These are phyloP conservation scores for Thalassiosira gravida DNA, from an alignment of 352 stramenopile species.

Conservation along the genomic window DNA sequence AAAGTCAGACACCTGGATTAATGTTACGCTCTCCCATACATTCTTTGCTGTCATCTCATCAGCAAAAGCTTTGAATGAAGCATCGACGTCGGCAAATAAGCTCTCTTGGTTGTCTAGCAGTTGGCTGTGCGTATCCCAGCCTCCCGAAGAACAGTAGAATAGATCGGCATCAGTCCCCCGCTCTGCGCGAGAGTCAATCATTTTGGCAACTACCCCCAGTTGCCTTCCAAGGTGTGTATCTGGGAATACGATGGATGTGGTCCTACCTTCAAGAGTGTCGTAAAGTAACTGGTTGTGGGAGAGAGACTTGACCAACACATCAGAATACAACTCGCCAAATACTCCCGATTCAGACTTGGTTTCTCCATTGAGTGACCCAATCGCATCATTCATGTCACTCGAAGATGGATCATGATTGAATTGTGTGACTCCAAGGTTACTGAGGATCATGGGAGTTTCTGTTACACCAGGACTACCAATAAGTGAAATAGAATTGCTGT, in stretches of 20 bases:
- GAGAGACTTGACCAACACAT: slow-evolving; percentile 44
- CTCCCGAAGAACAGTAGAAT: slow-evolving; percentile 69
- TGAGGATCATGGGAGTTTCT: slow-evolving; percentile 52
- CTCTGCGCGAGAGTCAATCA: slow-evolving; percentile 59
- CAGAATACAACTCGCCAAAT: slow-evolving; percentile 58
- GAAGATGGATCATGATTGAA: slow-evolving; percentile 49
- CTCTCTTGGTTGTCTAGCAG: slow-evolving; percentile 24
- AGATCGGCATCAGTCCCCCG: slow-evolving; percentile 59
- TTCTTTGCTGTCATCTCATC: slow-evolving; percentile 69
- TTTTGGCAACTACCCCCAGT: slow-evolving; percentile 66
- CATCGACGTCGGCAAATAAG: slow-evolving; percentile 66
- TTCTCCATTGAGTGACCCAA: slow-evolving; percentile 46
- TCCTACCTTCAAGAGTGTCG: slow-evolving; percentile 44
- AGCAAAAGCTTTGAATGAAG: slow-evolving; percentile 61
- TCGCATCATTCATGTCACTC: slow-evolving; percentile 40
- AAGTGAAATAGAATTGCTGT: slow-evolving; percentile 47
- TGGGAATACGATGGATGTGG: slow-evolving; percentile 44
- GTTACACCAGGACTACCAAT: slow-evolving; percentile 44
- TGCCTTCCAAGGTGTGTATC: slow-evolving; percentile 47
- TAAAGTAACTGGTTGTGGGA: slow-evolving; percentile 51
- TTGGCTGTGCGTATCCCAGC: slow-evolving; percentile 64
- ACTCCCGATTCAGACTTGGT: slow-evolving; percentile 44
- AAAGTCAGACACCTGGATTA: slow-evolving; percentile 78
- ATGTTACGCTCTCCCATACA: slow-evolving; percentile 62
- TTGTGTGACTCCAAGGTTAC: slow-evolving; percentile 30